Evolutionary conservation across 2,329 filamentous ascomycete genomes (phyloP).

Genomic region (Alternaria viburni): DNA sequence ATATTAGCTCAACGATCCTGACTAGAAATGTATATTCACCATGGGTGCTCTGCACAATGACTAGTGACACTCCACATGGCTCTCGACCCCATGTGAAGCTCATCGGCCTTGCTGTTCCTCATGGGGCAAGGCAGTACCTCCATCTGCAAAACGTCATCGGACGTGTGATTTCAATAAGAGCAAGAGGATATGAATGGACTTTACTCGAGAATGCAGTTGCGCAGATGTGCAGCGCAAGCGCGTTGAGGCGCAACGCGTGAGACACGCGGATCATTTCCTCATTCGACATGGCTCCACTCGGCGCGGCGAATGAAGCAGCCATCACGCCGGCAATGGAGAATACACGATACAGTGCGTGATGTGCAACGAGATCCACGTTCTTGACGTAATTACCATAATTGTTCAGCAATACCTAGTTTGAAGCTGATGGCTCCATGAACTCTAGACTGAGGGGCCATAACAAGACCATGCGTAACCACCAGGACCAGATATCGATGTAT

Average conservation of each 20-base stretch:
- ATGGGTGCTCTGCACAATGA: background rate
- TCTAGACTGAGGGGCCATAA: background rate
- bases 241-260: background rate
- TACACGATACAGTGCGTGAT: background rate
- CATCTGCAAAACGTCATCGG: background rate
- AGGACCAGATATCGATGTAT: background rate
- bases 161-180: background rate
- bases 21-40: background rate
- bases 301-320: background rate
- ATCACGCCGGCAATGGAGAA: background rate
- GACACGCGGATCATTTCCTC: background rate
- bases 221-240: background rate
- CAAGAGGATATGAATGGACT: background rate
- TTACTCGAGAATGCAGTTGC: background rate
- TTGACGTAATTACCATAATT: background rate
- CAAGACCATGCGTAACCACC: background rate
- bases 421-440: background rate
- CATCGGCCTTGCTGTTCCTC: background rate
- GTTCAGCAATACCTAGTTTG: background rate
- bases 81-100: background rate
- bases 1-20: background rate
- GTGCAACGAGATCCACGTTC: background rate
- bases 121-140: background rate
- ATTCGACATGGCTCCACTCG: background rate
- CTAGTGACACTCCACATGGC: background rate